These are phyloP conservation scores for Fragaria ananassa DNA, from an alignment of 306 rosid genomes.

Conservation along the genomic window DNA sequence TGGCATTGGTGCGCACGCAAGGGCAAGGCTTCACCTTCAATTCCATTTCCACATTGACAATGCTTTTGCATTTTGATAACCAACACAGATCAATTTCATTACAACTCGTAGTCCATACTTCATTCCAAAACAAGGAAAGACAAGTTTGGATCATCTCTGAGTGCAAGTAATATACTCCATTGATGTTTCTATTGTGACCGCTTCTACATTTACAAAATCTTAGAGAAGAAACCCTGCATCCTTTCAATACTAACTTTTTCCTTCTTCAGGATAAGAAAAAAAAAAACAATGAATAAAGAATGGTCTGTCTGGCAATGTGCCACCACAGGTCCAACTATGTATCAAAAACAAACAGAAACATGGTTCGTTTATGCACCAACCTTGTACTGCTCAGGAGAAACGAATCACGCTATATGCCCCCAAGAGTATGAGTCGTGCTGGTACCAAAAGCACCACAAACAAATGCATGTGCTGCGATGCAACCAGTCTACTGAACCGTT, in stretches of 20 bases:
- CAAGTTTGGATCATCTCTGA: background rate
- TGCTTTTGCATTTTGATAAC: background rate
- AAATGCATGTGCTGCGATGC: conserved; percentile 75
- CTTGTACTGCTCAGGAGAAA: conserved; percentile 20
- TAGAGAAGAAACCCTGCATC: background rate
- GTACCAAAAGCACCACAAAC: conserved; percentile 66
- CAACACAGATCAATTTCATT: background rate
- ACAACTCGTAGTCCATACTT: background rate
- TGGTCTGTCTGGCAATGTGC: conserved; percentile 41
- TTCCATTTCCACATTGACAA: background rate
- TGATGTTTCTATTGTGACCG: background rate
- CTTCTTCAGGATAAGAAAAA: background rate
- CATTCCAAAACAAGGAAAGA: background rate
- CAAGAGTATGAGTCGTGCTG: conserved; percentile 56
- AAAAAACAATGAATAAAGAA: conserved; percentile 74
- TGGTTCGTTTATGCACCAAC: background rate
- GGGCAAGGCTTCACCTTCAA: background rate
- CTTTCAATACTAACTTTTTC: background rate
- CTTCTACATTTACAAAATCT: background rate
- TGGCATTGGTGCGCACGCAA: conserved; percentile 13
- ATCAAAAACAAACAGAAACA: conserved; percentile 12
- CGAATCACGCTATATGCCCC: conserved; percentile 42
- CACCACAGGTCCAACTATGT: conserved; percentile 32
- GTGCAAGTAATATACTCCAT: background rate
- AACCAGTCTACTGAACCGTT: conserved; percentile 67